Percentiles rank a stretch among this genome's conserved stretches.
phyloP scores from a whole-genome alignment of 345 rosid genomes.

The Eucalyptus camaldulensis region DNA sequence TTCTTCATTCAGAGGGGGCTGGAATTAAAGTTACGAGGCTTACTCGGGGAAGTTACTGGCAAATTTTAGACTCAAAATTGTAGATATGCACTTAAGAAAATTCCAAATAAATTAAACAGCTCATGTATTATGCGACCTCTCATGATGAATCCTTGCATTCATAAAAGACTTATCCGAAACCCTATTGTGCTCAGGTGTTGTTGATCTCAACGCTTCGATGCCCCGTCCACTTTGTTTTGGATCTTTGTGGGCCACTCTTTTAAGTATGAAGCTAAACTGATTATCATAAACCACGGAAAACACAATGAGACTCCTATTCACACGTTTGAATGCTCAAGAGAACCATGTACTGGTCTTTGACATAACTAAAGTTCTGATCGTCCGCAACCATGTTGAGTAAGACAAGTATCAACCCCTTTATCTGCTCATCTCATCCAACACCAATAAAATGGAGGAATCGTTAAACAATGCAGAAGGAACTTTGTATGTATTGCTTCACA shows the following conservation, averaged over 20 bases:
- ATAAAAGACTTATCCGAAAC: background rate
- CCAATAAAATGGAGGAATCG: background rate
- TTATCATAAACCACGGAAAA: background rate
- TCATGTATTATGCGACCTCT: background rate
- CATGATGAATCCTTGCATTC: background rate
- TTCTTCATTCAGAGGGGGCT: background rate
- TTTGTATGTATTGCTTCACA: background rate
- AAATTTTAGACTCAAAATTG: background rate
- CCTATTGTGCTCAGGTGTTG: background rate
- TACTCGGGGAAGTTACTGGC: background rate
- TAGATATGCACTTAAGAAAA: background rate
- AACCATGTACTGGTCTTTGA: background rate
- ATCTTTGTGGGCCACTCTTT: background rate
- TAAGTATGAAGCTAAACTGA: background rate
- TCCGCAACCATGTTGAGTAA: background rate
- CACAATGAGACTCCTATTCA: background rate
- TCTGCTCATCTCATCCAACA: background rate
- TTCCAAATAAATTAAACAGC: background rate
- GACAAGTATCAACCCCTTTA: background rate
- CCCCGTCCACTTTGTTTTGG: background rate
- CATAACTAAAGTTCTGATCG: background rate
- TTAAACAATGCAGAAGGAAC: background rate
- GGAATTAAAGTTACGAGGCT: background rate
- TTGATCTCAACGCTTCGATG: background rate
- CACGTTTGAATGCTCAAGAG: background rate